These are phyloP conservation scores for Kuraishia ogatae DNA, from an alignment of 805 yeast genomes.

Conservation along the genomic window DNA sequence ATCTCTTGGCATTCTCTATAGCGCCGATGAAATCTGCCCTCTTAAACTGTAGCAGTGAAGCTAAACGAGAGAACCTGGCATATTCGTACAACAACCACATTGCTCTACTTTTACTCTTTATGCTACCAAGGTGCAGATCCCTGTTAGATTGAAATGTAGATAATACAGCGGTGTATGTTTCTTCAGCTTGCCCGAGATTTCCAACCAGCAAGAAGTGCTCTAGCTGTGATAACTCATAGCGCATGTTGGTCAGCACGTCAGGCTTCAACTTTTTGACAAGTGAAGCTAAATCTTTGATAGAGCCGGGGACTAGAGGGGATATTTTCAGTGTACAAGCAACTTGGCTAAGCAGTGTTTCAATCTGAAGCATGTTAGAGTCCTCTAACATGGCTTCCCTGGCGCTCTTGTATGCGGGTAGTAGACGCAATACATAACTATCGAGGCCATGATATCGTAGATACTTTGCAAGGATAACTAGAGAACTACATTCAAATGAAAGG, in stretches of 20 bases:
- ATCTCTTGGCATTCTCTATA: constrained; percentile 32
- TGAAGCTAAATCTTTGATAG: not conserved
- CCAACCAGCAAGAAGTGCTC: constrained; percentile 16
- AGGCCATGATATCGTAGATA: not conserved
- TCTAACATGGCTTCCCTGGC: not conserved
- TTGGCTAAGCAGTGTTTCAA: not conserved
- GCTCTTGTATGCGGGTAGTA: not conserved
- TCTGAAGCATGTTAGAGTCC: not conserved
- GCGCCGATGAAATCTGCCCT: constrained; percentile 19
- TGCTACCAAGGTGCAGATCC: constrained; percentile 20
- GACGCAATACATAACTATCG: not conserved
- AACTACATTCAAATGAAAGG: not conserved
- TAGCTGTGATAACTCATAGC: constrained; percentile 23
- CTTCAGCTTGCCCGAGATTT: constrained; percentile 14
- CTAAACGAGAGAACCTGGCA: constrained; percentile 26
- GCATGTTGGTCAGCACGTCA: constrained; percentile 3
- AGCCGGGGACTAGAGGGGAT: not conserved
- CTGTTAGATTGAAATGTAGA: constrained; percentile 18
- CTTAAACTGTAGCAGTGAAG: constrained; percentile 17
- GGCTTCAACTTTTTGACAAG: not conserved
- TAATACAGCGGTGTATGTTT: constrained; percentile 17
- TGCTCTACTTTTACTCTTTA: constrained; percentile 10
- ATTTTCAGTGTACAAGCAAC: not conserved
- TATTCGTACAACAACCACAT: constrained; percentile 16
- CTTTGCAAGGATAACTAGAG: not conserved